A percentile compares a stretch with the other conserved stretches of the same genome.
These are phyloP conservation scores for Dispira simplex DNA, from an alignment of 192 early-diverging fungal genomes.

Conservation along the genomic window DNA sequence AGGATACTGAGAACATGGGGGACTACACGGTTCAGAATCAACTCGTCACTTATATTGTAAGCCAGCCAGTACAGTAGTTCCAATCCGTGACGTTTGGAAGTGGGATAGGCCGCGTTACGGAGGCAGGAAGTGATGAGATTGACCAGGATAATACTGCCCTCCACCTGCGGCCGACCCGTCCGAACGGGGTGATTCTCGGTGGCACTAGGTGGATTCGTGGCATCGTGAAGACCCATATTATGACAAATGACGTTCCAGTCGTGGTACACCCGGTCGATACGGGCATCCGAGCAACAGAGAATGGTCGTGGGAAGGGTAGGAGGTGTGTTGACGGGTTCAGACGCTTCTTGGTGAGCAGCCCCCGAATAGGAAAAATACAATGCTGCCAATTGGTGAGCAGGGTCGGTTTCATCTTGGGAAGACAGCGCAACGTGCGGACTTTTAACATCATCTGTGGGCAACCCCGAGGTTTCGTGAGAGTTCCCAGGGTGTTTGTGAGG, in stretches of 20 bases:
- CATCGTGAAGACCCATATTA: too few species aligned
- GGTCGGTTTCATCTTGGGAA: neutral
- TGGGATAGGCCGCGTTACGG: slow-evolving; percentile 9
- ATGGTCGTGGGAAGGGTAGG: slow-evolving; percentile 13
- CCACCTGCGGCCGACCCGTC: neutral
- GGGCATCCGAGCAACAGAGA: slow-evolving; percentile 39
- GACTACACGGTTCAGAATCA: slow-evolving; percentile 17
- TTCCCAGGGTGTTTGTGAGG: neutral
- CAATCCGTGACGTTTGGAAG: slow-evolving; percentile 2
- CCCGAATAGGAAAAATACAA: slow-evolving; percentile 5
- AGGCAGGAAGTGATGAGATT: slow-evolving; percentile 7
- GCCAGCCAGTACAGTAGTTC: slow-evolving; percentile 10
- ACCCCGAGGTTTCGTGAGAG: neutral
- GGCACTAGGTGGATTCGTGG: neutral
- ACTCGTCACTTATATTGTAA: neutral
- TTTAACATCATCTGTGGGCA: neutral
- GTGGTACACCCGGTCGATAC: slow-evolving; percentile 54
- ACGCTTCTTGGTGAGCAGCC: neutral
- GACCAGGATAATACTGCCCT: slow-evolving; percentile 1
- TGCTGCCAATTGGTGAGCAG: slow-evolving; percentile 2
- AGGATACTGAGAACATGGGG: slow-evolving; percentile 24
- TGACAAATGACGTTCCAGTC: slow-evolving; percentile 49
- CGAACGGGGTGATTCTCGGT: neutral
- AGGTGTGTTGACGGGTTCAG: neutral
- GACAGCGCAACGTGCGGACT: too few species aligned